Percentiles rank a stretch among this genome's conserved stretches.
phyloP scores from a whole-genome alignment of 345 rosid species.

The Populus alba region DNA sequence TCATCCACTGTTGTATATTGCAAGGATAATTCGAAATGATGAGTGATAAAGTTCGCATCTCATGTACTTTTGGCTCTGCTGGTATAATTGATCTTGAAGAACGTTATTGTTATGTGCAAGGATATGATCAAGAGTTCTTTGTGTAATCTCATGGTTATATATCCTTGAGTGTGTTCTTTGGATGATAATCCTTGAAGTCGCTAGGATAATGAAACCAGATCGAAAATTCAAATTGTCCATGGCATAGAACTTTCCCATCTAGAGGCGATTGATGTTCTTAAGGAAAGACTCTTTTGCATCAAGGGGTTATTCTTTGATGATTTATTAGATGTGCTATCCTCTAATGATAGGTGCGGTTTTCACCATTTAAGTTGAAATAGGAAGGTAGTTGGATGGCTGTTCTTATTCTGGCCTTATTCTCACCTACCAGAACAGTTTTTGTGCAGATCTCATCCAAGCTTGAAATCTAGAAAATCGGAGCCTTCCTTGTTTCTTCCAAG shows the following conservation, averaged over 20 bases:
- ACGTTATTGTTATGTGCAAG: neutral
- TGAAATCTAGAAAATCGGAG: neutral
- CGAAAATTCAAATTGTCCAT: neutral
- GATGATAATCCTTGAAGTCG: neutral
- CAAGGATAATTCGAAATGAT: neutral
- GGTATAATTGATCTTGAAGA: neutral
- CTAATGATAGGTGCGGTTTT: neutral
- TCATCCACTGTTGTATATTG: neutral
- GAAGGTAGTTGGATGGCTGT: conserved; percentile 1
- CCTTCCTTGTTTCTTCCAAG: neutral
- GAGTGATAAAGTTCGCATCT: neutral
- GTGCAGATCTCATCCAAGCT: neutral
- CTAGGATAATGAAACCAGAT: neutral
- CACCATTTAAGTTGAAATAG: neutral
- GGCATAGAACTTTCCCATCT: too few relatives aligned
- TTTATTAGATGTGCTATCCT: neutral
- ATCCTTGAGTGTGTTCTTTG: neutral
- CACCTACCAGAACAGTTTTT: neutral
- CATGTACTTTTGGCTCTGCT: neutral
- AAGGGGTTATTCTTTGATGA: neutral
- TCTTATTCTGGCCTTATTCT: neutral
- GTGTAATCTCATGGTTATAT: neutral
- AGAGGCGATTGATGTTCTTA: neutral
- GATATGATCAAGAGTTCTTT: neutral
- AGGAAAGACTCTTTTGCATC: neutral